phyloP scores from a whole-genome alignment of 1,284 basidiomycete species.

The Rhodotorula sp. region DNA sequence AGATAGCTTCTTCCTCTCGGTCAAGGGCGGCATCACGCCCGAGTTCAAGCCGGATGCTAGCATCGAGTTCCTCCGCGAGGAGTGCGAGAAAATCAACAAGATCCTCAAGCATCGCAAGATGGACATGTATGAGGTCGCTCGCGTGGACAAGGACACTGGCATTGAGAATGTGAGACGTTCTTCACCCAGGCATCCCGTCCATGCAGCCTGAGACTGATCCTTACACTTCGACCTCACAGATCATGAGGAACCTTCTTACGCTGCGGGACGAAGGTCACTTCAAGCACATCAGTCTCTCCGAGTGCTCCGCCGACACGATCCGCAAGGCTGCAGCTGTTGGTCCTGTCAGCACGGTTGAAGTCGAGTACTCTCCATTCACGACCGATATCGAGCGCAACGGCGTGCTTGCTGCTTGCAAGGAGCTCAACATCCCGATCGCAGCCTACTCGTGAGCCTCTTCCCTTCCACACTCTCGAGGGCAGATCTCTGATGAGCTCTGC shows the following conservation, averaged over 20 bases:
- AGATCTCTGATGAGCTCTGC: neutral
- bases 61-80: constrained; percentile 37
- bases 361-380: constrained; percentile 52
- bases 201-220: too few relatives aligned
- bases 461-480: neutral
- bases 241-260: constrained; percentile 40
- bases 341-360: constrained; percentile 44
- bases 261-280: constrained; percentile 46
- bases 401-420: constrained; percentile 50
- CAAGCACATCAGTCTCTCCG: constrained; percentile 45
- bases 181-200: neutral
- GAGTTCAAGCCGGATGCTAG: constrained; percentile 31
- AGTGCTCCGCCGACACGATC: constrained; percentile 41
- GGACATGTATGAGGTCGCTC: constrained; percentile 45
- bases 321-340: constrained; percentile 39
- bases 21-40: constrained; percentile 43
- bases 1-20: constrained; percentile 43
- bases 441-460: constrained; percentile 53
- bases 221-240: constrained; percentile 16
- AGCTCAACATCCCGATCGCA: constrained; percentile 58
- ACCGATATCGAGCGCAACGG: constrained; percentile 53
- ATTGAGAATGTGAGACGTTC: constrained; percentile 28
- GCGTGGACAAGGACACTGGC: constrained; percentile 26
- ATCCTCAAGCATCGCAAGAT: constrained; percentile 42
- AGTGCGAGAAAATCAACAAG: constrained; percentile 40